phyloP scores from a whole-genome alignment of 306 rosid species.

The Astragalus membranaceus region DNA sequence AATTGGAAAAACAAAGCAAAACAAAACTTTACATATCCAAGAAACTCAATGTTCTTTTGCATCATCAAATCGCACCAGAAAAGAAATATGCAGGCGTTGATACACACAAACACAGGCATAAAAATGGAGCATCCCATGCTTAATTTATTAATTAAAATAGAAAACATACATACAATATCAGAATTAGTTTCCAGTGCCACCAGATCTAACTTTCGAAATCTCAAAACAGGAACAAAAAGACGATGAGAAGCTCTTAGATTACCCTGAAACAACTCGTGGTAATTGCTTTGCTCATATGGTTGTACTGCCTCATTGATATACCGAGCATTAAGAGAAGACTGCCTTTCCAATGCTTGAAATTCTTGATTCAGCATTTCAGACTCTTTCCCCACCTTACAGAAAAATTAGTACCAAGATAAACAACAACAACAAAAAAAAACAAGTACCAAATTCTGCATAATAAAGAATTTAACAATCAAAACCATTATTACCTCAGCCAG shows the following conservation, averaged over 20 bases:
- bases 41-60: neutral
- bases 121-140: neutral
- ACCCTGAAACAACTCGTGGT: slow-evolving; percentile 68
- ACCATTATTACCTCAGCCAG: slow-evolving; percentile 37
- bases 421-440: neutral
- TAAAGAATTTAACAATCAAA: neutral
- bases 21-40: neutral
- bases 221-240: slow-evolving; percentile 7
- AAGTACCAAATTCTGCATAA: neutral
- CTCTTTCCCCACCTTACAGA: slow-evolving; percentile 57
- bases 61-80: neutral
- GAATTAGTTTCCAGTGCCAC: neutral
- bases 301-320: slow-evolving; percentile 43
- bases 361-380: slow-evolving; percentile 57
- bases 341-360: slow-evolving; percentile 52
- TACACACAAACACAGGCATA: neutral
- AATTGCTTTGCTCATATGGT: slow-evolving; percentile 20
- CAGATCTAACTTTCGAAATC: neutral
- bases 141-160: neutral
- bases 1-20: neutral
- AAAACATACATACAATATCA: neutral
- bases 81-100: neutral
- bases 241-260: slow-evolving; percentile 16
- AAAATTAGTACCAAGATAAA: slow-evolving; percentile 7
- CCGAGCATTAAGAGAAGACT: slow-evolving; percentile 35